Evolutionary conservation across 305 asterid genomes (phyloP), one percentile per base, ranked within the genome.

Genomic region (Andrographis paniculata): DNA sequence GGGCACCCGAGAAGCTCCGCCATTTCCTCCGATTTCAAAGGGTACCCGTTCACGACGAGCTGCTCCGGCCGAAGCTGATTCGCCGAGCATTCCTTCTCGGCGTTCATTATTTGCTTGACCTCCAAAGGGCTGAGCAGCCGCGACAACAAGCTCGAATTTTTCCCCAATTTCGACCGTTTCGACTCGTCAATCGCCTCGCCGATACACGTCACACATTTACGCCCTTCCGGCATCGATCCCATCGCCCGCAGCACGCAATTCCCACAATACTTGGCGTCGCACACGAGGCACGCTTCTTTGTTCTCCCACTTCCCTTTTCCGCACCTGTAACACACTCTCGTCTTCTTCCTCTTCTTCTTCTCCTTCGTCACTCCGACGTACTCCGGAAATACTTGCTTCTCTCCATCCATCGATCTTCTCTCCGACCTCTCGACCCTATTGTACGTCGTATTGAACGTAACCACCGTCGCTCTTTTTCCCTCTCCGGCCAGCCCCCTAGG

Each of bases 221-320:
- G 81, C 56, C 96, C 96, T 60, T 89, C 96, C 1, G 96, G 98
- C 98, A 89, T 89, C 0, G 98, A 89, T 23, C 98, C 96, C 96
- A 89, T 89, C 39, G 95, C 95, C 61, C 98, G 73, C 8, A 89
- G 93, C 72, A 89, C 96, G 66, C 98, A 89, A 56, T 68, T 78
- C 65, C 95, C 69, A 65, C 98, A 89, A 63, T 78, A 89, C 42
- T 77, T 86, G 0, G 84, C 92, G 61, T 86, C 87, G 63, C 98
- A 89, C 18, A 78, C 98, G 19, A 86, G 50, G 58, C 98, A 89
- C 0, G 88, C 70, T 63, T 89, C 98, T 65, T 86, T 89, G 0
- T 78, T 60, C 53, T 86, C 96, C 98, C 98, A 89, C 67, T 89
- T 89, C 27, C 94, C 95, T 56, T 78, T 89, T 36, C 95, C 84